Conservation (phyloP, 225 moss, liverwort and hornwort genomes). For the Polytrichum formosum region DNA sequence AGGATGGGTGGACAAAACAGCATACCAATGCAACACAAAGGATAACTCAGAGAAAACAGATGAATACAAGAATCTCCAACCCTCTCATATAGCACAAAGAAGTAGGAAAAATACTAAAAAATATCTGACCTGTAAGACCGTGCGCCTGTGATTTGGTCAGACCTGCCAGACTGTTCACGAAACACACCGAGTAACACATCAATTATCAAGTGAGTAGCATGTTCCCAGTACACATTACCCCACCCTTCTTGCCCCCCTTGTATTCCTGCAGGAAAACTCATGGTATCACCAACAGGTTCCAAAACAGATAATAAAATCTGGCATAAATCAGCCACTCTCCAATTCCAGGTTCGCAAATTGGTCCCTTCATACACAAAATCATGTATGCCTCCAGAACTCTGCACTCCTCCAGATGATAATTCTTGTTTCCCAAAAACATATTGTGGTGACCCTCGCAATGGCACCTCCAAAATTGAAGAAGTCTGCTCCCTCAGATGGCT, state of each 20-base stretch:
- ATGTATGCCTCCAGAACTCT: conserved; percentile 28
- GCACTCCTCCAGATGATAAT: conserved; percentile 17
- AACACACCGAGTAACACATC: conserved; percentile 71
- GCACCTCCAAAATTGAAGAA: conserved; percentile 12
- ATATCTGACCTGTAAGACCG: conserved; percentile 26
- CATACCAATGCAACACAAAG: neutral
- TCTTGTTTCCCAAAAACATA: conserved; percentile 16
- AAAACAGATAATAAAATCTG: conserved; percentile 67
- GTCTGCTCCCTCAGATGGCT: conserved; percentile 23
- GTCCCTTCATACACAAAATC: conserved; percentile 49
- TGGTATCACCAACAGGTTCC: conserved; percentile 69
- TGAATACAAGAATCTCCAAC: neutral
- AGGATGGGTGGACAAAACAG: neutral
- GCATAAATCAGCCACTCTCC: conserved; percentile 78
- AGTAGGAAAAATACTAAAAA: neutral
- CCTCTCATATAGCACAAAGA: neutral
- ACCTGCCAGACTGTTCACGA: conserved; percentile 41
- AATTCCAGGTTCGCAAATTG: conserved; percentile 73
- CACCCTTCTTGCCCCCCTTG: conserved; percentile 57
- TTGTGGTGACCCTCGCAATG: conserved; percentile 21
- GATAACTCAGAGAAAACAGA: neutral
- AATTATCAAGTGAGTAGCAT: conserved; percentile 69
- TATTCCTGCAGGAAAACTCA: conserved; percentile 66
- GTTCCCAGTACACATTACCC: conserved; percentile 66
- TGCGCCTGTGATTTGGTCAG: conserved; percentile 17